Conservation (phyloP, 73 alveolate species). For the Stentor coeruleus region DNA sequence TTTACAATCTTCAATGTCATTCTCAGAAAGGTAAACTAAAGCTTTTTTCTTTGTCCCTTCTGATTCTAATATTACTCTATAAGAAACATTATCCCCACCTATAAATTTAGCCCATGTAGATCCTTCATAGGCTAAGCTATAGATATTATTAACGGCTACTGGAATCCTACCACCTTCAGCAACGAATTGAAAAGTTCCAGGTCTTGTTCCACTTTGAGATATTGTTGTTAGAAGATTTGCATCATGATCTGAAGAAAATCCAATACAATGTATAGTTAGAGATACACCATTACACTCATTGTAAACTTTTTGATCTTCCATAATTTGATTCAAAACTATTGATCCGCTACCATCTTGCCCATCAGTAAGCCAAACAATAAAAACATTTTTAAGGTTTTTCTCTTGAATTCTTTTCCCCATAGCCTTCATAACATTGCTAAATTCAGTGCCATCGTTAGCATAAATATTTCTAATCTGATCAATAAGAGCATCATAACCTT, state of each 20-base stretch:
- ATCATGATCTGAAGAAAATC: background rate
- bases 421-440: background rate
- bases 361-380: slow-evolving; percentile 9
- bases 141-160: background rate
- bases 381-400: background rate
- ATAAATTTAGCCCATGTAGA: background rate
- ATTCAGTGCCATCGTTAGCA: background rate
- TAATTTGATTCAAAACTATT: background rate
- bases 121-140: background rate
- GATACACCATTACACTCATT: background rate
- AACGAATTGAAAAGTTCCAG: slow-evolving; percentile 2
- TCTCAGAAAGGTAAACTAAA: slow-evolving; percentile 11
- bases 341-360: background rate
- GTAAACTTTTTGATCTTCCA: background rate
- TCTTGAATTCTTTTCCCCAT: background rate
- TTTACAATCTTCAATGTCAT: slow-evolving; percentile 21
- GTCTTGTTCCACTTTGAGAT: background rate
- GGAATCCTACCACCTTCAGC: slow-evolving; percentile 7
- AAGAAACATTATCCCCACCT: too few relatives aligned
- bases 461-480: background rate
- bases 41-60: background rate
- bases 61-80: background rate
- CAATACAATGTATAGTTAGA: background rate
- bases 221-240: background rate
- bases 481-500: background rate